Evolutionary conservation across 352 stramenopile genomes (phyloP).

Genomic region (Lagenidium giganteum): DNA sequence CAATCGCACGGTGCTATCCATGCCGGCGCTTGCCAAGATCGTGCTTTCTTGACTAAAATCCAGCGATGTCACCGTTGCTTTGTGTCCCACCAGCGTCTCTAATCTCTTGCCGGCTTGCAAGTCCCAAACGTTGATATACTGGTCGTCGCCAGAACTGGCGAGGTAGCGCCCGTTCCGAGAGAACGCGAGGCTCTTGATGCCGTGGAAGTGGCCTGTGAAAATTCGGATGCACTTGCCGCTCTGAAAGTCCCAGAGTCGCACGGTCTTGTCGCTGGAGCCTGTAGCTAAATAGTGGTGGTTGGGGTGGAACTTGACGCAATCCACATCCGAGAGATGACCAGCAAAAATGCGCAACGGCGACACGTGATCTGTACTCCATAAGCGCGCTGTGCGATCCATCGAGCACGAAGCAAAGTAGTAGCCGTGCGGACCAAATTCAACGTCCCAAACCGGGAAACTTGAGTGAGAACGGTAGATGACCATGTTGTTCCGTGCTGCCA

Average conservation of each 20-base stretch:
- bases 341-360: constrained; percentile 91
- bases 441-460: constrained; percentile 88
- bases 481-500: constrained; percentile 76
- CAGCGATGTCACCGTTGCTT: constrained; percentile 66
- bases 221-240: constrained; percentile 90
- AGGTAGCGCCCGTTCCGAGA: constrained; percentile 89
- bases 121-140: constrained; percentile 94
- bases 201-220: constrained; percentile 87
- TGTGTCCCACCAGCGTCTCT: constrained; percentile 77
- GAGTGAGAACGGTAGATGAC: constrained; percentile 72
- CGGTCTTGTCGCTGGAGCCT: constrained; percentile 92
- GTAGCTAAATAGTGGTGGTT: constrained; percentile 96
- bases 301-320: constrained; percentile 91
- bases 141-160: constrained; percentile 78
- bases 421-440: constrained; percentile 84
- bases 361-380: constrained; percentile 92
- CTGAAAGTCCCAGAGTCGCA: constrained; percentile 93
- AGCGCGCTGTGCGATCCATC: constrained; percentile 89
- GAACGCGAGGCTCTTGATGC: constrained; percentile 87
- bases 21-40: constrained; percentile 64
- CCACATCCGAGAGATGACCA: constrained; percentile 90
- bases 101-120: constrained; percentile 85
- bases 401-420: constrained; percentile 96
- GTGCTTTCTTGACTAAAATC: constrained; percentile 77
- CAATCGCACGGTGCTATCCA: constrained; percentile 75